phyloP scores from a whole-genome alignment of 2,329 filamentous ascomycete genomes.

The Xylaria sp. region DNA sequence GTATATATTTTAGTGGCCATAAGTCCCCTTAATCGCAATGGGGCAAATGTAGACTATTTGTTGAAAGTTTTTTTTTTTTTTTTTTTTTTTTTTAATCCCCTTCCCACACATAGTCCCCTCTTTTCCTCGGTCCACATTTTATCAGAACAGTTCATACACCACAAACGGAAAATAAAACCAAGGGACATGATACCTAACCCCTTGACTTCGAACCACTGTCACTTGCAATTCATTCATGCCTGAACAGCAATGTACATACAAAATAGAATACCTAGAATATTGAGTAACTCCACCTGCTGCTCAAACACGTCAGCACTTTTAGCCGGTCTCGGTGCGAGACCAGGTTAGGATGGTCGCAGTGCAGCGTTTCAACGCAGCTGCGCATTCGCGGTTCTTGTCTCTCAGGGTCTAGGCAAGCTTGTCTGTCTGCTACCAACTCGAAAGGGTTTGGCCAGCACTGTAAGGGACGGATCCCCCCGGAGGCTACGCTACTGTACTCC shows the following conservation, averaged over 20 bases:
- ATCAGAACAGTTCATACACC: constrained; percentile 4
- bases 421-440: constrained; percentile 14
- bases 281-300: constrained; percentile 16
- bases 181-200: constrained; percentile 13
- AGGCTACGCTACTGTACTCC: constrained; percentile 23
- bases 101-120: neutral
- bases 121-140: constrained; percentile 24
- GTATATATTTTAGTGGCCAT: constrained; percentile 14
- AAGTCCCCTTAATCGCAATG: constrained; percentile 3
- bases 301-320: constrained; percentile 37
- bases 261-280: constrained; percentile 14
- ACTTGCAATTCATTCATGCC: constrained; percentile 21
- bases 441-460: constrained; percentile 16
- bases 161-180: constrained; percentile 7
- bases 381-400: constrained; percentile 14
- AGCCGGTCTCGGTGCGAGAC: constrained; percentile 35
- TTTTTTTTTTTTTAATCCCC: too few relatives aligned
- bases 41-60: constrained; percentile 2
- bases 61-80: neutral
- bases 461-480: constrained; percentile 19
- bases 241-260: constrained; percentile 9
- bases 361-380: constrained; percentile 36
- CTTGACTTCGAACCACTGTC: constrained; percentile 3
- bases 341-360: constrained; percentile 36
- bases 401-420: constrained; percentile 20